Conservation (phyloP, 306 rosid species). For the Acacia melanoxylon region DNA sequence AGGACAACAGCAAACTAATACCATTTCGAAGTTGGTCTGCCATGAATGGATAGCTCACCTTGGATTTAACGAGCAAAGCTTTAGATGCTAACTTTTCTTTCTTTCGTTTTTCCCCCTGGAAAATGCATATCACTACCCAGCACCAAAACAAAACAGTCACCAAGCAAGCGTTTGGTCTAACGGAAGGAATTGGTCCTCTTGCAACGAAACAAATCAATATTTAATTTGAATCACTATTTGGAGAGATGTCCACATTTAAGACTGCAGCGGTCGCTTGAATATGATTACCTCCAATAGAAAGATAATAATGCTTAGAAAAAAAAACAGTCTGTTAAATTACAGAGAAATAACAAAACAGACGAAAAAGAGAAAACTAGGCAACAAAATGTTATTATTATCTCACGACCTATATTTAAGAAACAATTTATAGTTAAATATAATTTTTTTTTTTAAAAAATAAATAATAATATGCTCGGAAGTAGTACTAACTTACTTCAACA, state of each 20-base stretch:
- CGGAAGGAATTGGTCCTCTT: too few relatives aligned
- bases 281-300: too few relatives aligned
- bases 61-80: too few relatives aligned
- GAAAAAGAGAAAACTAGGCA: background rate
- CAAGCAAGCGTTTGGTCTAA: too few relatives aligned
- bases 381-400: background rate
- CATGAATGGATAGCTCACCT: background rate
- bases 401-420: background rate
- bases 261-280: too few relatives aligned
- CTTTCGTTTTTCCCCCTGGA: background rate
- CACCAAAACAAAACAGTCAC: background rate
- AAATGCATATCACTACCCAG: background rate
- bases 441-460: too few relatives aligned
- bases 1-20: background rate
- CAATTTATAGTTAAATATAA: too few relatives aligned
- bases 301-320: too few relatives aligned
- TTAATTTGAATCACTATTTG: too few relatives aligned
- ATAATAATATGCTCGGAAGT: too few relatives aligned
- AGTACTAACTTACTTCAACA: background rate
- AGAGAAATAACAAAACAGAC: background rate
- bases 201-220: fast-evolving
- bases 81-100: background rate
- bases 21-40: background rate
- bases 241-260: too few relatives aligned
- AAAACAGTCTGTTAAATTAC: background rate